Evolutionary conservation across 768 basidiomycete species (phyloP), one percentile per base, ranked within the genome.

Genomic region (Lactarius sp.): DNA sequence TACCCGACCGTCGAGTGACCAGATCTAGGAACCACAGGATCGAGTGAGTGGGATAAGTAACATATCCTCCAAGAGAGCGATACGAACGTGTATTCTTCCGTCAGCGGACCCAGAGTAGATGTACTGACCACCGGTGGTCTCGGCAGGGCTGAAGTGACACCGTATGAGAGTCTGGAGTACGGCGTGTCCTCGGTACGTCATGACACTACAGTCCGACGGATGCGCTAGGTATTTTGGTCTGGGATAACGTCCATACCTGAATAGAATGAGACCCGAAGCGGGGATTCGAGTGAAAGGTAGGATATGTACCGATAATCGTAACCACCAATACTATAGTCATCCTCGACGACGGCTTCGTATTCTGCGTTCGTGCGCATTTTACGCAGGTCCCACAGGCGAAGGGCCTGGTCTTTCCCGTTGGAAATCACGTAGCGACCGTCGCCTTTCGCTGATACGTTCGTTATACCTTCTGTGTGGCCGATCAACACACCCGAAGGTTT

Each of bases 391-490:
- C 96, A 98, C 27, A 98, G 75, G 7, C 94, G 85, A 55, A 94
- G 78, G 1, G 90, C 84, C 70, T 98, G 95, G 72, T 98, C 96
- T 75, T 98, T 98, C 42, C 94, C 94, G 70, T 98, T 98, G 18
- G 92, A 94, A 51, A 98, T 87, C 52, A 96, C 78, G 72, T 98
- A 98, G 63, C 96, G 86, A 9, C 96, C 96, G 71, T 98, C 96
- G 6, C 96, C 96, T 70, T 97, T 98, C 1, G 96, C 88, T 39
- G 93, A 89, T 14, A 97, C 94, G 67, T 92, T 92, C 6, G 96
- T 94, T 61, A 98, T 89, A 47, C 96, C 93, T 70, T 98, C 95
- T 0, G 94, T 97, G 67, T 98, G 96, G 0, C 97, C 97, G 49
- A 96, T 86, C 14, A 98, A 80, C 1, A 96, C 90, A 22, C 96